Evolutionary conservation across 345 rosid genomes (phyloP), one percentile per base, ranked within the genome.

Genomic region (Camelina laxa): DNA sequence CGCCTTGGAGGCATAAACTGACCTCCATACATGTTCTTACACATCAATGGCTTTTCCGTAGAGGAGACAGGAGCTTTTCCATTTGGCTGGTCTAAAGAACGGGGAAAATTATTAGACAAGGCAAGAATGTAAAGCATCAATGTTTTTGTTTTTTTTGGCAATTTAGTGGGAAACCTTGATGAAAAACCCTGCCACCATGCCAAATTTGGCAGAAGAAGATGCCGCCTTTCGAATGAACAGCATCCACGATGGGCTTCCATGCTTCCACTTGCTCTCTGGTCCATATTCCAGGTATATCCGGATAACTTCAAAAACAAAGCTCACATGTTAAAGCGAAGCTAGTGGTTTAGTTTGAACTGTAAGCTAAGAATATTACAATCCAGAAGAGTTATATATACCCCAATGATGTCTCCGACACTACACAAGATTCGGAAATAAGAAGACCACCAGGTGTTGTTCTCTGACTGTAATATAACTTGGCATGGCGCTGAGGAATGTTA

Each of bases 141-240:
- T 9, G 10, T 10, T 36, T 53, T 15, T 20, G 1, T 0, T 22
- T 67, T 33, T 35, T 33, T 33, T 6, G 5, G 71, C 9, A 3
- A 51, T 14, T 35, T 14, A 2, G 22, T 21, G 1, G 60, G 35
- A 17, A 4, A 89, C 92, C 83, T 70, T 12, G 15, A 67, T 77
- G 81, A 21, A 90, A 86, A 78, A 79, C 89, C 69, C 96, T 80
- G 10, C 92, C 96, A 33, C 80, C 88, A 27, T 87, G 96, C 88
- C 85, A 73, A 63, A 86, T 73, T 77, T 88, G 96, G 50, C 89
- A 90, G 53, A 90, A 87, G 81, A 90, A 67, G 71, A 85, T 74
- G 2, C 88, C 89, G 17, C 91, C 92, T 79, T 88, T 85, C 6
- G 89, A 82, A 82, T 88, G 93, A 84, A 88, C 93, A 21, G 89